Percentiles rank a stretch among this genome's conserved stretches.
phyloP scores from a whole-genome alignment of 2,329 filamentous ascomycete genomes.

The Fusarium nisikadoi region DNA sequence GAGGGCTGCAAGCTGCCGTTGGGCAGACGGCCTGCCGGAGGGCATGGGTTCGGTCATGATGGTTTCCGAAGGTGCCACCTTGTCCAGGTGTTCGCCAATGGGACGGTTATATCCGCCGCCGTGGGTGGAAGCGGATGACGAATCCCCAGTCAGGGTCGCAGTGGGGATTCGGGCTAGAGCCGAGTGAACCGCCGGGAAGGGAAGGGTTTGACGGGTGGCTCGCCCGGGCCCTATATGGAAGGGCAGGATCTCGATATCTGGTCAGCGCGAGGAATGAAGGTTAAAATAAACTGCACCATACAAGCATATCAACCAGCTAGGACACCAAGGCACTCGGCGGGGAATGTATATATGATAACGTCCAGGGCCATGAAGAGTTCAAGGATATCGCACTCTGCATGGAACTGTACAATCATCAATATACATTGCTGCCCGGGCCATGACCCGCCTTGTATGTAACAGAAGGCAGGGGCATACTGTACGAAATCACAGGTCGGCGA shows the following conservation, averaged over 20 bases:
- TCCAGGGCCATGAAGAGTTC: background rate
- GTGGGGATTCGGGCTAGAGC: conserved; percentile 52
- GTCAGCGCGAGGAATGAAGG: conserved; percentile 29
- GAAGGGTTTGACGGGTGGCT: conserved; percentile 40
- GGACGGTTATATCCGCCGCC: conserved; percentile 48
- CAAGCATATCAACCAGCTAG: background rate
- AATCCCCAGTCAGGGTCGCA: conserved; percentile 47
- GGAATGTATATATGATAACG: background rate
- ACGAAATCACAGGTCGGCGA: conserved; percentile 17
- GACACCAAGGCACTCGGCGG: conserved; percentile 1
- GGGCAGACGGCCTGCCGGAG: conserved; percentile 38
- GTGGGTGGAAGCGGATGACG: conserved; percentile 48
- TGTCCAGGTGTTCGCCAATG: conserved; percentile 49
- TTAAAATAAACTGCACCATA: conserved; percentile 11
- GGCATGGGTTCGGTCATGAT: conserved; percentile 40
- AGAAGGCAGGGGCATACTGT: conserved; percentile 31
- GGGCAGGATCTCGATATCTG: conserved; percentile 45
- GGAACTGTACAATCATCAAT: conserved; percentile 7
- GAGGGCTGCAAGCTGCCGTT: conserved; percentile 45
- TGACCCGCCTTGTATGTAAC: conserved; percentile 43
- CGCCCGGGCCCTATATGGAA: conserved; percentile 32
- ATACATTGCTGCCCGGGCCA: conserved; percentile 27
- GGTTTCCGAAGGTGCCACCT: conserved; percentile 43
- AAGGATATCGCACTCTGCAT: background rate
- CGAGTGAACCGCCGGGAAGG: conserved; percentile 52